phyloP scores from a whole-genome alignment of 2,329 filamentous ascomycete species.

The Botrytis tulipae region DNA sequence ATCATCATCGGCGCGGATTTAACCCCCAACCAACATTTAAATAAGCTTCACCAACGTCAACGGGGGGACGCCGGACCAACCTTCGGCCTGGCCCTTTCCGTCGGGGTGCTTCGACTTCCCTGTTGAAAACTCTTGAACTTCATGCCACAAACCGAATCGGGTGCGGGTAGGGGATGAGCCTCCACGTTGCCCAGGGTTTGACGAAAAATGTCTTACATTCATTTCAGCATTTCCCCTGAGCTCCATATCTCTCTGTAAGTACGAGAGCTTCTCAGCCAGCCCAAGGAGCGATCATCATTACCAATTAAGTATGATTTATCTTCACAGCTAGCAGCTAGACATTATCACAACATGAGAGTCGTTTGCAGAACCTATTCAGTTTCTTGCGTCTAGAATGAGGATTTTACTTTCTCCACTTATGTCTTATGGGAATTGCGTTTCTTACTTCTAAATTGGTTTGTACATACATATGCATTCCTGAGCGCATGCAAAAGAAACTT shows the following conservation, averaged over 20 bases:
- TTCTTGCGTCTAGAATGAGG: background rate
- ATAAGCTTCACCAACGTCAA: background rate
- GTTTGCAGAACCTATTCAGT: background rate
- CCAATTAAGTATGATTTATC: background rate
- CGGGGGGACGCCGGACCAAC: background rate
- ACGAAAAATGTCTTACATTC: conserved; percentile 13
- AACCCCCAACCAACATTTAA: background rate
- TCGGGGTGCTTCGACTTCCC: conserved; percentile 10
- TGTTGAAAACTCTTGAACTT: background rate
- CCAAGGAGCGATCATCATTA: background rate
- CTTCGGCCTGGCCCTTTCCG: background rate
- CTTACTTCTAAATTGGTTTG: background rate
- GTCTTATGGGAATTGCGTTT: background rate
- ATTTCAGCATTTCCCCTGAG: background rate
- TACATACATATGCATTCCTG: background rate
- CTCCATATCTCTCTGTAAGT: background rate
- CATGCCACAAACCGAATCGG: background rate
- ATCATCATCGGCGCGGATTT: background rate
- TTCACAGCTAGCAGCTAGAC: background rate
- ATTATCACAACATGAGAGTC: background rate
- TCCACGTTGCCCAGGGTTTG: background rate
- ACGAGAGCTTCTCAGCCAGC: background rate
- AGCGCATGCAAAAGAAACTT: background rate
- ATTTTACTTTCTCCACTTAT: background rate
- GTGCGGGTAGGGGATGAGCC: background rate